Conservation (phyloP, 2,329 filamentous ascomycete genomes). For the Diaporthe sp. region DNA sequence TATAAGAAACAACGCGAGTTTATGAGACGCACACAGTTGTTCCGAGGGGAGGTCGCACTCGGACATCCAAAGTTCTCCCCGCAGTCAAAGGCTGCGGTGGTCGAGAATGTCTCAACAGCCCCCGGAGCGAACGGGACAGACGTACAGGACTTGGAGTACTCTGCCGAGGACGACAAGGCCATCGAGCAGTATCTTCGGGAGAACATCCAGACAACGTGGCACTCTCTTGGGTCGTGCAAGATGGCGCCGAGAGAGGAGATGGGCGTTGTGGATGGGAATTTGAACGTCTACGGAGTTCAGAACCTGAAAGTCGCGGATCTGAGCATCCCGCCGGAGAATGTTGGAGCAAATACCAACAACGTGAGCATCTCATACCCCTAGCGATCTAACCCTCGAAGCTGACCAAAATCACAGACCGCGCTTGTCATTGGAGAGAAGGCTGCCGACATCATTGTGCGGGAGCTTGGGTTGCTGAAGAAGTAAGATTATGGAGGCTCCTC, state of each 20-base stretch:
- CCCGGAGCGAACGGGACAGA: slow-evolving; percentile 48
- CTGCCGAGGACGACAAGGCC: slow-evolving; percentile 61
- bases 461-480: slow-evolving; percentile 35
- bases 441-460: slow-evolving; percentile 49
- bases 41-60: slow-evolving; percentile 59
- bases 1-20: slow-evolving; percentile 76
- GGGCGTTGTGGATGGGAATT: slow-evolving; percentile 59
- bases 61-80: slow-evolving; percentile 61
- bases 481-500: background rate
- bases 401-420: slow-evolving; percentile 52
- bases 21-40: slow-evolving; percentile 66
- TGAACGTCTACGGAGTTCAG: slow-evolving; percentile 60
- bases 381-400: slow-evolving; percentile 51
- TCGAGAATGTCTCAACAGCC: slow-evolving; percentile 44
- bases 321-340: slow-evolving; percentile 54
- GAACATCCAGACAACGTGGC: slow-evolving; percentile 58
- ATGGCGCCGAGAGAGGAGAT: slow-evolving; percentile 58
- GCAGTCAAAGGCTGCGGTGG: slow-evolving; percentile 56
- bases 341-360: slow-evolving; percentile 60
- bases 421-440: slow-evolving; percentile 60
- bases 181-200: slow-evolving; percentile 60
- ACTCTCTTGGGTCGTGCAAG: slow-evolving; percentile 60
- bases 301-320: slow-evolving; percentile 58
- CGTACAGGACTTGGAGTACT: slow-evolving; percentile 60
- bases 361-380: background rate